phyloP scores from a whole-genome alignment of 768 basidiomycete genomes.

The Clitopilus hobsonii region DNA sequence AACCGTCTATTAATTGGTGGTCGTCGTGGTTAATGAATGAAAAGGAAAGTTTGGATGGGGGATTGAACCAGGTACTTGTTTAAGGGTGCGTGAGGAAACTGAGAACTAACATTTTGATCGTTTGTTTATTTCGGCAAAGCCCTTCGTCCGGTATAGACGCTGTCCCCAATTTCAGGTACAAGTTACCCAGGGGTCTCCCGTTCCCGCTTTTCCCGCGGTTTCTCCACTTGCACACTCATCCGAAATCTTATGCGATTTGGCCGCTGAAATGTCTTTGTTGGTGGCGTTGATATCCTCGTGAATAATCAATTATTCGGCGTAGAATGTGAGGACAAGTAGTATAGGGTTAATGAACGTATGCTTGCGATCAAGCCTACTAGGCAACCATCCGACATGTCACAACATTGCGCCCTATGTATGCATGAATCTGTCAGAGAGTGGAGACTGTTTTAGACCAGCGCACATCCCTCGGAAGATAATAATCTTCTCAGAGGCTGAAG shows the following conservation, averaged over 20 bases:
- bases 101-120: background rate
- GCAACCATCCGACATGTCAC: background rate
- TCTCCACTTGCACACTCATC: background rate
- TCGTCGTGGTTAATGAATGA: slow-evolving; percentile 10
- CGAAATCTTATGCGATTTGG: background rate
- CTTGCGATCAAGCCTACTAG: background rate
- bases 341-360: background rate
- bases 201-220: background rate
- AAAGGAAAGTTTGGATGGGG: slow-evolving; percentile 7
- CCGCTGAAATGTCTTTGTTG: background rate
- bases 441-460: background rate
- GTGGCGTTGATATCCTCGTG: background rate
- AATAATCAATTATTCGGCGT: background rate
- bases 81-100: background rate
- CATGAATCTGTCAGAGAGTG: no score
- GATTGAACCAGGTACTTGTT: background rate
- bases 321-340: background rate
- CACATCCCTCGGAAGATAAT: background rate
- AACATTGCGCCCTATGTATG: no score
- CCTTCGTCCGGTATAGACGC: background rate
- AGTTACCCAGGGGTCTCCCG: background rate
- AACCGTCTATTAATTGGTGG: background rate
- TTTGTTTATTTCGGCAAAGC: background rate
- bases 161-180: background rate
- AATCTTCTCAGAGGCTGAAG: background rate